Conservation (phyloP, 768 basidiomycete species). For the Termitomyces sp. region DNA sequence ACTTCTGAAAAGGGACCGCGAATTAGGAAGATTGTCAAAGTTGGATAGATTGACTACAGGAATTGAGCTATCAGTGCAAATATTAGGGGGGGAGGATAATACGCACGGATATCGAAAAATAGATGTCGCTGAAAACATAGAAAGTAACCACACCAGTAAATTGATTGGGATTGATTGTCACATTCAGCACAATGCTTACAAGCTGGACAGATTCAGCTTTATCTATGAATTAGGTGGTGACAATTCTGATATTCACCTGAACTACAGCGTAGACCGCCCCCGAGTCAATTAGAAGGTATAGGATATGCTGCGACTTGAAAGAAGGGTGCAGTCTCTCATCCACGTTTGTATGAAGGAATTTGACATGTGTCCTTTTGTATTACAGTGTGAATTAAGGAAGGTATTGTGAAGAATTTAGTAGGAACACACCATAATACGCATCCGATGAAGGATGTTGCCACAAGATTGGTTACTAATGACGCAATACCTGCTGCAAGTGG, state of each 20-base stretch:
- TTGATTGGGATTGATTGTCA: too few species aligned
- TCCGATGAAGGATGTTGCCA: not conserved
- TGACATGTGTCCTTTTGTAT: not conserved
- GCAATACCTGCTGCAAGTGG: not conserved
- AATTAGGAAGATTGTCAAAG: not conserved
- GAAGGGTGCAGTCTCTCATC: too few species aligned
- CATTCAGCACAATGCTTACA: too few species aligned
- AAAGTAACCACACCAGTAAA: not conserved
- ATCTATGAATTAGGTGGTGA: too few species aligned
- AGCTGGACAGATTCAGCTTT: too few species aligned
- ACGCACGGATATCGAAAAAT: not conserved
- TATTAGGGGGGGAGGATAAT: not conserved
- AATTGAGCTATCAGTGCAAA: not conserved
- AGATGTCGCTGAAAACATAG: not conserved
- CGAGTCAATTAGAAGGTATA: too few species aligned
- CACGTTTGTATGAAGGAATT: not conserved
- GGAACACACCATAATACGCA: not conserved
- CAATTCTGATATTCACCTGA: too few species aligned
- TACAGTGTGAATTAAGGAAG: too few species aligned
- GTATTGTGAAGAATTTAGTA: too few species aligned
- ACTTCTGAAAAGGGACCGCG: not conserved
- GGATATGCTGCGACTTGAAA: too few species aligned
- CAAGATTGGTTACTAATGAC: not conserved
- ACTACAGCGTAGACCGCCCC: too few species aligned
- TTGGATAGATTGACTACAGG: not conserved